Evolutionary conservation across 305 asterid genomes (phyloP), one percentile per base, ranked within the genome.

Genomic region (Solanum hybrid): DNA sequence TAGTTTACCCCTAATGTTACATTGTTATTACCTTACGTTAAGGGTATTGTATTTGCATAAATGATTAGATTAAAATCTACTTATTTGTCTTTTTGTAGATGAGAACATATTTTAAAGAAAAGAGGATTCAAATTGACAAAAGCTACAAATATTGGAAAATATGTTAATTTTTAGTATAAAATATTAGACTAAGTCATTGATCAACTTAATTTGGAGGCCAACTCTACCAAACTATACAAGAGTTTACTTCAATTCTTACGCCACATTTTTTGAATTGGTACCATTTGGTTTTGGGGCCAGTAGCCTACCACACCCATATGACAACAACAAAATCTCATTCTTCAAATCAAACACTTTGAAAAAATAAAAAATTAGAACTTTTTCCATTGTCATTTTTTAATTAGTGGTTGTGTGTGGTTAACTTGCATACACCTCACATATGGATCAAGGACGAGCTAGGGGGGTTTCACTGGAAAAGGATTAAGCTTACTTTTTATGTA

Each of bases 261-360:
- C 90, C 89, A 90, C 28, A 80, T n/a, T 36, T 31, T 24, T 46
- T 85, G 34, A 85, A 67, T 90, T 91, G 91, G 89, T 90, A 91
- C 74, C 91, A 92, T 89, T 92, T 92, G 91, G 95, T 92, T 92
- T 51, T 22, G 88, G 89, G 92, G 98, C 95, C 83, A 96, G 98
- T 96, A 89, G 95, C 99, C 98, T 94, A 95, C 92, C 96, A 86
- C 94, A 95, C 90, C 95, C 93, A 91, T 91, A 92, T 90, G 75
- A 78, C 89, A 82, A 78, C 84, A 74, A 5, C 81, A 89, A 87
- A 89, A 88, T 91, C 91, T 12, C 39, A 80, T 46, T 74, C n/a
- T 80, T 83, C 89, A 82, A 85, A 82, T 28, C 79, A 82, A 24
- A 42, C 16, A 71, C 18, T 76, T 40, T 5, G 18, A 40, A 40